Evolutionary conservation across 2,329 filamentous ascomycete genomes (phyloP), one percentile per base, ranked within the genome.

Genomic region (Apiospora aurea): DNA sequence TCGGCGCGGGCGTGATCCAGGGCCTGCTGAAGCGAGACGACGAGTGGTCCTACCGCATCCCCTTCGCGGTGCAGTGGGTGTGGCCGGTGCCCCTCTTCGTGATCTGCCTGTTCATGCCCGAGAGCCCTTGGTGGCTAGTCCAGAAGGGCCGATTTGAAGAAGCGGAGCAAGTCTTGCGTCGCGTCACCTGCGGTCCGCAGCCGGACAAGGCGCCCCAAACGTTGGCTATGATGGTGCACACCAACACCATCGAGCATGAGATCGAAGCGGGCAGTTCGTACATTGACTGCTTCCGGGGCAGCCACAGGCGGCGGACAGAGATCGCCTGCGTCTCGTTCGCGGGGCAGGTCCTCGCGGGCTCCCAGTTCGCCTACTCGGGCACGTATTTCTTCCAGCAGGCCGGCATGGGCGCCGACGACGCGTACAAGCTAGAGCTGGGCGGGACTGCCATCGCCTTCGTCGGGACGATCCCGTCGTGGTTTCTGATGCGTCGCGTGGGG

Each of bases 51-150:
- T 84, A 82, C 71, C 77, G 80, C 10, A 82, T 76, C 21, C 82
- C 83, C 6, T 85, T 82, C 70, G 82, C 78, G 0, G 68, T 84
- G 8, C 82, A 84, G 75, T 85, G 83, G 83, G 72, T 81, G 1
- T 84, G 81, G 78, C 80, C 81, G 0, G 74, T 81, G 4, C 72
- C 72, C 18, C 67, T 73, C 8, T 69, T 69, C 67, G 53, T 70
- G 26, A 67, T 61, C 5, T 70, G 67, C 6, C 43, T 67, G 11
- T 29, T 73, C 34, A 70, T 70, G 34, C 72, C 72, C 49, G 72
- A 73, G 34, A 71, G 70, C 13, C 72, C 72, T 2, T 73, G 72
- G 72, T 73, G 69, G 44, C 70, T 73, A 11, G 72, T 73, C 1
- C 51, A 70, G 14, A 67, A 57, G 1, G 72, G 78, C 1, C 75